Evolutionary conservation across 2,329 filamentous ascomycete genomes (phyloP).

Genomic region (Didymella lethalis): DNA sequence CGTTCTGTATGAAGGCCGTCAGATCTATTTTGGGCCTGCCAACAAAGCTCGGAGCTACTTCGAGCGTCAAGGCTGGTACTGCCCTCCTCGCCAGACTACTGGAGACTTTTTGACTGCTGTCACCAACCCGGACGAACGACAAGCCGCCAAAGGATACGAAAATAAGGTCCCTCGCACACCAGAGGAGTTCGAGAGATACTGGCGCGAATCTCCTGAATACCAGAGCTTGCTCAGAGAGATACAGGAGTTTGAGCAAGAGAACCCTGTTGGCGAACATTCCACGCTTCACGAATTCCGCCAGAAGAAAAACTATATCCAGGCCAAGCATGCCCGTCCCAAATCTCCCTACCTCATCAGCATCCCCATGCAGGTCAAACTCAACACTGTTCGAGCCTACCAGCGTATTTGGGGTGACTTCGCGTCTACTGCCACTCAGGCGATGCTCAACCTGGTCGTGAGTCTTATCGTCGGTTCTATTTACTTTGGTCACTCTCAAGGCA

Average conservation of each 20-base stretch:
- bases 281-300: conserved; percentile 47
- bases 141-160: conserved; percentile 54
- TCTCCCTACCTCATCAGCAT: conserved; percentile 67
- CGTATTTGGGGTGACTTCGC: conserved; percentile 46
- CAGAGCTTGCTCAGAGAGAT: conserved; percentile 58
- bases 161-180: conserved; percentile 57
- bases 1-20: conserved; percentile 77
- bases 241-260: conserved; percentile 58
- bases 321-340: conserved; percentile 61
- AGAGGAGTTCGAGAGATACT: conserved; percentile 59
- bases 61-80: conserved; percentile 72
- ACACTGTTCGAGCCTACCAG: conserved; percentile 44
- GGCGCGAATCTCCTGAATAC: conserved; percentile 62
- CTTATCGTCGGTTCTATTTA: conserved; percentile 70
- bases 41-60: conserved; percentile 70
- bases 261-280: conserved; percentile 54
- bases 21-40: conserved; percentile 78
- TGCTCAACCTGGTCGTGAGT: conserved; percentile 63
- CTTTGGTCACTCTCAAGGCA: conserved; percentile 60
- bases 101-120: conserved; percentile 80
- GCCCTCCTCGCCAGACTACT: conserved; percentile 71
- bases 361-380: conserved; percentile 53
- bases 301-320: conserved; percentile 61
- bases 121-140: conserved; percentile 60
- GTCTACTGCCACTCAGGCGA: conserved; percentile 46